Evolutionary conservation across 2,329 filamentous ascomycete genomes (phyloP), one percentile per base, ranked within the genome.

Genomic region (Ophiostoma fasciatum): DNA sequence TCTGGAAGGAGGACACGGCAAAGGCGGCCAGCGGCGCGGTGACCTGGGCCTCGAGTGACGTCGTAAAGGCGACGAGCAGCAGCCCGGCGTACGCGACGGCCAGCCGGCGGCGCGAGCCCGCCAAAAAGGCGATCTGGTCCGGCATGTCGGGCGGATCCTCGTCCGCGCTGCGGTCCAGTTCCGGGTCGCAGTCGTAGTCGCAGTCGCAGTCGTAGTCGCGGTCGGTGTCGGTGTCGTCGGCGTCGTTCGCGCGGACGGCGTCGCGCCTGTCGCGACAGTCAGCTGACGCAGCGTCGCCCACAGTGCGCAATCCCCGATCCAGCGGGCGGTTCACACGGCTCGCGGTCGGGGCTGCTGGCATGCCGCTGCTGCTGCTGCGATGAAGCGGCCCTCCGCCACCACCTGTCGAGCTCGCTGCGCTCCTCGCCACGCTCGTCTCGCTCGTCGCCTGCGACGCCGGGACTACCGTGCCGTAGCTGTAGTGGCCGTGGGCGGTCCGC

Each of bases 21-120:
- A 73, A 79, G 17, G 70, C 66, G 3, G 68, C 62, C 35, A 79
- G 55, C 8, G 71, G 66, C 35, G 63, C 64, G 2, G 74, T 74
- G 8, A 71, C 73, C 49, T 79, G 75, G 13, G 66, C 64, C 51
- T 79, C 75, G 14, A 80, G 61, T n/a, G 74, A 79, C 6, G 73
- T 78, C 33, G 68, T 66, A 46, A 73, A 77, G 15, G 74, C 71
- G 59, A 79, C 71, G 38, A 76, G 60, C 42, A 75, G 54, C 38
- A 64, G 57, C 40, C 60, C 51, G 21, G 33, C 36, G 42, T 41
- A 49, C 33, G 45, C 39, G 3, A 42, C 35, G 28, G 35, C 43
- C 11, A 47, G 39, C 3, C 37, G 40, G 7, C 40, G 45, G 5
- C 13, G 20, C 7, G 40, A 37, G 18, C 33, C 20, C 13, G 33